These are phyloP conservation scores for Pythium insidiosum DNA, from an alignment of 352 stramenopile species.

Conservation along the genomic window DNA sequence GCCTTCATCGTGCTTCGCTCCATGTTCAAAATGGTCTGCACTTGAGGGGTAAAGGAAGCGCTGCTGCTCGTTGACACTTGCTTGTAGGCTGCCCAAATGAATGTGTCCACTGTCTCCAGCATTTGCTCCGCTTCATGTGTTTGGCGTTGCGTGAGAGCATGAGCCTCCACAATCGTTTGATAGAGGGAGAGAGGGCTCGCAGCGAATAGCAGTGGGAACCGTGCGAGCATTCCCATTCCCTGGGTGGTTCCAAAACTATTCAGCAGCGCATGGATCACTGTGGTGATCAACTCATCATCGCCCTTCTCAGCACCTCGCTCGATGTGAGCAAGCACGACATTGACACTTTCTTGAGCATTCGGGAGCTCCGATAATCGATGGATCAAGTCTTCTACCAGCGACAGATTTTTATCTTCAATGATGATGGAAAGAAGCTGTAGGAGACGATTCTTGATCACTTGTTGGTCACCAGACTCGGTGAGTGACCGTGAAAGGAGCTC, in stretches of 20 bases:
- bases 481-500: conserved; percentile 29
- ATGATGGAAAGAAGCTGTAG: conserved; percentile 27
- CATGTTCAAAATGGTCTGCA: conserved; percentile 57
- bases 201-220: conserved; percentile 55
- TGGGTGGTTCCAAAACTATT: conserved; percentile 43
- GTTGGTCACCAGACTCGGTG: neutral
- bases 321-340: conserved; percentile 45
- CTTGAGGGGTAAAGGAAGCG: conserved; percentile 62
- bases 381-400: too few relatives aligned
- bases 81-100: conserved; percentile 76
- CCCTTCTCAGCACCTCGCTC: conserved; percentile 21
- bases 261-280: conserved; percentile 58
- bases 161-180: conserved; percentile 66
- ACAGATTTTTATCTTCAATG: conserved; percentile 29
- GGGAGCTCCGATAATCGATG: neutral
- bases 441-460: conserved; percentile 10
- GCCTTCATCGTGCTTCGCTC: conserved; percentile 36
- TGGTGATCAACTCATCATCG: conserved; percentile 46
- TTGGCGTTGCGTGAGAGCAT: conserved; percentile 59
- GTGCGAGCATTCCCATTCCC: conserved; percentile 51
- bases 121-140: conserved; percentile 57
- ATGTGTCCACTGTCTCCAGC: conserved; percentile 75
- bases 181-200: conserved; percentile 63
- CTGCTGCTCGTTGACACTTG: conserved; percentile 33
- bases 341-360: conserved; percentile 22